Conservation (phyloP, 2,329 filamentous ascomycete species). For the Sporothrix globosa region DNA sequence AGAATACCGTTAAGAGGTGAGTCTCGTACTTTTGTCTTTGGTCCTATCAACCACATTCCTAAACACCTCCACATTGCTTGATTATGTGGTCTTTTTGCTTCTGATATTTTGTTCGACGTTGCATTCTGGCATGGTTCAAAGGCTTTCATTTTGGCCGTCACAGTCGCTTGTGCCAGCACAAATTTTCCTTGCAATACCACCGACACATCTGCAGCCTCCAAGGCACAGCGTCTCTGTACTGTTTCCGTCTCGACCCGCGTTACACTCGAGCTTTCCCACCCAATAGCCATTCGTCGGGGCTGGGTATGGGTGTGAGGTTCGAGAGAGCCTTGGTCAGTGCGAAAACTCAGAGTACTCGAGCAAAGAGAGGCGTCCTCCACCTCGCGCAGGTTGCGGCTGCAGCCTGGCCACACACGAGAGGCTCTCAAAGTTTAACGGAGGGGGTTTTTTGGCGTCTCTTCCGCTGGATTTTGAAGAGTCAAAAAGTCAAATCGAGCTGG, state of each 20-base stretch:
- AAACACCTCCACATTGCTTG: background rate
- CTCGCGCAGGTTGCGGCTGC: slow-evolving; percentile 1
- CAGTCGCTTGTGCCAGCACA: background rate
- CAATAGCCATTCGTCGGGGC: background rate
- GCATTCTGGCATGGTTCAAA: background rate
- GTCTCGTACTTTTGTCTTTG: slow-evolving; percentile 3
- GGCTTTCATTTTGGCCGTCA: background rate
- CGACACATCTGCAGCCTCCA: background rate
- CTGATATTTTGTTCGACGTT: background rate
- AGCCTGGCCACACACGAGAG: background rate
- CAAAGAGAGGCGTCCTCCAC: background rate
- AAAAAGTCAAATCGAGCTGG: background rate
- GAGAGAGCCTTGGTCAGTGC: slow-evolving; percentile 6
- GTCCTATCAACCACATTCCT: background rate
- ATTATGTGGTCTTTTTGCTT: background rate
- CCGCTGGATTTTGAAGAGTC: background rate
- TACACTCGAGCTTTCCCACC: background rate
- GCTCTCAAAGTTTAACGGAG: background rate
- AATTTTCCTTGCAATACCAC: background rate
- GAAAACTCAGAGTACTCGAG: background rate
- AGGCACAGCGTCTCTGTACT: background rate
- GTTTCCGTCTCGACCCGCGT: background rate
- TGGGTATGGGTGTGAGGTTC: background rate
- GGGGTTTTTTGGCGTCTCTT: background rate
- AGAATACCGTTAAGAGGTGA: slow-evolving; percentile 27